These are phyloP conservation scores for Pyrenophora teres DNA, from an alignment of 2,329 filamentous ascomycete species.

Conservation along the genomic window DNA sequence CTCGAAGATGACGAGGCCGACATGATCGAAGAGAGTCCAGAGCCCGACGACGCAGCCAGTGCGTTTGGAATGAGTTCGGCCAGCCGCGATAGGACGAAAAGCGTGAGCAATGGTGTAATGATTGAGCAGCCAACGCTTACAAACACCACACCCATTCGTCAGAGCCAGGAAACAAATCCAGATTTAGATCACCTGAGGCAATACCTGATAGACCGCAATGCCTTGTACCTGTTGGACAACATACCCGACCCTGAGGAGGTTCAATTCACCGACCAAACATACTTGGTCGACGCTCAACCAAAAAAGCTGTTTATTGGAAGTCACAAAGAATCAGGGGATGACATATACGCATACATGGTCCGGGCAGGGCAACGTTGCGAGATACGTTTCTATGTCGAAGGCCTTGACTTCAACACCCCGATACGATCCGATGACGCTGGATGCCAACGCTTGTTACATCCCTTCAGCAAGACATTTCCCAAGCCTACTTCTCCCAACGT, in stretches of 20 bases:
- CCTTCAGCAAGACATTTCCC: constrained; percentile 18
- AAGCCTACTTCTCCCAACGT: constrained; percentile 1
- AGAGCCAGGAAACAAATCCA: not conserved
- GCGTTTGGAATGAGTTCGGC: constrained; percentile 3
- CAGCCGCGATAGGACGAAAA: not conserved
- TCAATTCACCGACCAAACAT: constrained; percentile 12
- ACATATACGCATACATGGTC: constrained; percentile 19
- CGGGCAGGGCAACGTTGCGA: constrained; percentile 1
- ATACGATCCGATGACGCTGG: constrained; percentile 4
- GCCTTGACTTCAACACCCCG: not conserved
- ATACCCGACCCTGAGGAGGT: constrained; percentile 11
- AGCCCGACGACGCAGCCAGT: constrained; percentile 9
- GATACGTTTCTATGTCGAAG: constrained; percentile 10
- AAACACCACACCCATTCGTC: not conserved
- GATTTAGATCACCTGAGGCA: constrained; percentile 6
- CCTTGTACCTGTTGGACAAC: constrained; percentile 15
- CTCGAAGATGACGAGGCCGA: not conserved
- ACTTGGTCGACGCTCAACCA: constrained; percentile 5
- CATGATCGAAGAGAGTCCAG: constrained; percentile 13
- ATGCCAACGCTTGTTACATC: constrained; percentile 15
- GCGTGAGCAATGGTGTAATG: not conserved
- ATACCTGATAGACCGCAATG: constrained; percentile 5
- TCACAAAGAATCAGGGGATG: constrained; percentile 2
- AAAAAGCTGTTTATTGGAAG: constrained; percentile 18
- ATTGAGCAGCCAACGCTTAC: not conserved